These are phyloP conservation scores for Thermoascus crustaceus DNA, from an alignment of 2,329 filamentous ascomycete species.

Conservation along the genomic window DNA sequence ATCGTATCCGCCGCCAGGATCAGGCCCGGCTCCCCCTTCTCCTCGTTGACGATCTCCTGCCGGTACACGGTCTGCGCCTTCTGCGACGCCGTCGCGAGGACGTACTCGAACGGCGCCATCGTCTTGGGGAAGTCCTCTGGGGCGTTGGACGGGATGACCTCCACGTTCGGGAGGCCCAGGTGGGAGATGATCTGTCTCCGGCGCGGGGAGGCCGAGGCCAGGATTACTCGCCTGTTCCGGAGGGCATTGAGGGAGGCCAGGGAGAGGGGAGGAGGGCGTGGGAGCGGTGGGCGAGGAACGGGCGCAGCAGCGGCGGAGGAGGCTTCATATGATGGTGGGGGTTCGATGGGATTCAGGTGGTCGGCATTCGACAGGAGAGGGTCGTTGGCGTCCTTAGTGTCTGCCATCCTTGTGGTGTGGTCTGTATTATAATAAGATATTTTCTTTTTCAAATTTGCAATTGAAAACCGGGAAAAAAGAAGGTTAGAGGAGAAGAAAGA, in stretches of 20 bases:
- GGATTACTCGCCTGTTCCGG: constrained; percentile 70
- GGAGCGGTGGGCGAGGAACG: constrained; percentile 20
- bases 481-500: not conserved
- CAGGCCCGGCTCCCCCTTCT: constrained; percentile 63
- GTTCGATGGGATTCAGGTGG: constrained; percentile 12
- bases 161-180: constrained; percentile 72
- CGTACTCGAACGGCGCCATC: constrained; percentile 81
- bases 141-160: constrained; percentile 73
- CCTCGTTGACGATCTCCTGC: constrained; percentile 48
- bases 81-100: constrained; percentile 71
- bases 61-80: constrained; percentile 72
- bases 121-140: constrained; percentile 79
- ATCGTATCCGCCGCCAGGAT: constrained; percentile 89
- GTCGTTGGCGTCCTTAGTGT: constrained; percentile 19
- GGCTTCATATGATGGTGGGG: constrained; percentile 30
- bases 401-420: not conserved
- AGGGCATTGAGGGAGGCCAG: constrained; percentile 72
- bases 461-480: not conserved
- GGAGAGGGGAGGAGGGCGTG: constrained; percentile 53
- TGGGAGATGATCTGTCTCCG: constrained; percentile 69
- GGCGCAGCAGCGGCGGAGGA: constrained; percentile 3
- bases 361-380: constrained; percentile 16
- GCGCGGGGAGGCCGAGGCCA: constrained; percentile 83
- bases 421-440: too few relatives aligned
- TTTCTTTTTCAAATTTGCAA: too few relatives aligned